phyloP scores from a whole-genome alignment of 2,329 filamentous ascomycete species.

The Fusarium devonianum region DNA sequence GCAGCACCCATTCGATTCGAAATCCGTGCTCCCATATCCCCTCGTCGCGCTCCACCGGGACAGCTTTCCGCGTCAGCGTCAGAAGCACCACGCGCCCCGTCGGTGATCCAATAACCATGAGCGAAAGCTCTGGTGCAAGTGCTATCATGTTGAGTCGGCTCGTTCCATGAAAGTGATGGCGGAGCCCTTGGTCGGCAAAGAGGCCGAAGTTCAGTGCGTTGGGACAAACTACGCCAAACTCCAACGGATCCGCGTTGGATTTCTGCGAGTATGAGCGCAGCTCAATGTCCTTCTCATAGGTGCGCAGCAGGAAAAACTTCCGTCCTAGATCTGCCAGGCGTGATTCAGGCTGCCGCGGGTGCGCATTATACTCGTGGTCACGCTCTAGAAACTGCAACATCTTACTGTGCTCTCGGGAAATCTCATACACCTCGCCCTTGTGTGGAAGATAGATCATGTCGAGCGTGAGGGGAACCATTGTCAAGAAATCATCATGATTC shows the following conservation, averaged over 20 bases:
- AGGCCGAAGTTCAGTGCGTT: constrained; percentile 41
- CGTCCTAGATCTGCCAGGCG: constrained; percentile 17
- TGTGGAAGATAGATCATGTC: constrained; percentile 50
- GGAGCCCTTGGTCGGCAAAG: constrained; percentile 31
- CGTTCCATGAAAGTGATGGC: constrained; percentile 45
- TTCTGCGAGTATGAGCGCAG: constrained; percentile 48
- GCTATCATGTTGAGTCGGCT: constrained; percentile 64
- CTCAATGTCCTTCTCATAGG: constrained; percentile 58
- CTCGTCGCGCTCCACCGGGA: constrained; percentile 29
- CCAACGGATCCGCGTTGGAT: constrained; percentile 27
- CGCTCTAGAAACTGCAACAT: constrained; percentile 37
- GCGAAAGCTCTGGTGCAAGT: constrained; percentile 72
- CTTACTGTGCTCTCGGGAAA: constrained; percentile 17
- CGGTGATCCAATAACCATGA: constrained; percentile 72
- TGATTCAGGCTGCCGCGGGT: constrained; percentile 11
- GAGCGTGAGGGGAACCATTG: constrained; percentile 11
- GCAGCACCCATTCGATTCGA: constrained; percentile 62
- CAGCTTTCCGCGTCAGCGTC: constrained; percentile 55
- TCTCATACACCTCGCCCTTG: constrained; percentile 33
- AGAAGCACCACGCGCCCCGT: constrained; percentile 71
- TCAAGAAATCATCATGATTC: background rate
- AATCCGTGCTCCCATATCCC: constrained; percentile 53
- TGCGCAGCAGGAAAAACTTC: constrained; percentile 53
- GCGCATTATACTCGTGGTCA: constrained; percentile 22
- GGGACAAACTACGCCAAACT: constrained; percentile 45